Percentiles rank a stretch among this genome's conserved stretches.
These are phyloP conservation scores for Flaveria bidentis DNA, from an alignment of 129 eudicot genomes.

Conservation along the genomic window DNA sequence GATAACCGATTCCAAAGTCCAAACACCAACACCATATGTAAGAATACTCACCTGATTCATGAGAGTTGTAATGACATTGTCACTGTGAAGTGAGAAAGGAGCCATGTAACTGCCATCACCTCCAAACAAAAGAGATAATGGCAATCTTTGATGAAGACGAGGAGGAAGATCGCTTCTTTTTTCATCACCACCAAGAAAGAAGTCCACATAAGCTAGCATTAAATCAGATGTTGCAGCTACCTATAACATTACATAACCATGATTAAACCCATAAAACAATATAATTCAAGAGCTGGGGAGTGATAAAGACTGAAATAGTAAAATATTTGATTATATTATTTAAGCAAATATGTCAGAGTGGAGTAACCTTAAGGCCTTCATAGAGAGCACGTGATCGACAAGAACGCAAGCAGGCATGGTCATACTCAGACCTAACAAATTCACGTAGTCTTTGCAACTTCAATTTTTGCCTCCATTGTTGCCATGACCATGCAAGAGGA, in stretches of 20 bases:
- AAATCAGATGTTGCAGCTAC: slow-evolving; percentile 96
- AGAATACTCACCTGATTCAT: slow-evolving; percentile 76
- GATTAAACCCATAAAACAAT: slow-evolving; percentile 8
- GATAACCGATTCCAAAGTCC: background rate
- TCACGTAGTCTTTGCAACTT: slow-evolving; percentile 88
- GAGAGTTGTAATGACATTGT: slow-evolving; percentile 76
- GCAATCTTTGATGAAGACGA: slow-evolving; percentile 80
- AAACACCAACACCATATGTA: background rate
- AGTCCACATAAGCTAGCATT: slow-evolving; percentile 89
- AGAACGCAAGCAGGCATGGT: slow-evolving; percentile 97
- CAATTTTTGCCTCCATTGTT: slow-evolving; percentile 84
- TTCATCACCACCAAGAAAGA: slow-evolving; percentile 98
- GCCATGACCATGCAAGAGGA: slow-evolving; percentile 99
- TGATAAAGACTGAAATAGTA: slow-evolving; percentile 11
- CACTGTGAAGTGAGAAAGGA: slow-evolving; percentile 86
- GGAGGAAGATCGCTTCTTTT: slow-evolving; percentile 93
- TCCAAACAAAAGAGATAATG: slow-evolving; percentile 80
- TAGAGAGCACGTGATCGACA: slow-evolving; percentile 99
- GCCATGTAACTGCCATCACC: slow-evolving; percentile 99
- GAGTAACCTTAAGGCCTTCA: slow-evolving; percentile 89
- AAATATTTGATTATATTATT: background rate
- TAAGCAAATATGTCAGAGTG: background rate
- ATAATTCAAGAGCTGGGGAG: background rate
- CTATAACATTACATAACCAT: slow-evolving; percentile 39
- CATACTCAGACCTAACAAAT: slow-evolving; percentile 94